Evolutionary conservation across 2,329 filamentous ascomycete species (phyloP), one percentile per base, ranked within the genome.

Genomic region (Aspergillus clavatus): DNA sequence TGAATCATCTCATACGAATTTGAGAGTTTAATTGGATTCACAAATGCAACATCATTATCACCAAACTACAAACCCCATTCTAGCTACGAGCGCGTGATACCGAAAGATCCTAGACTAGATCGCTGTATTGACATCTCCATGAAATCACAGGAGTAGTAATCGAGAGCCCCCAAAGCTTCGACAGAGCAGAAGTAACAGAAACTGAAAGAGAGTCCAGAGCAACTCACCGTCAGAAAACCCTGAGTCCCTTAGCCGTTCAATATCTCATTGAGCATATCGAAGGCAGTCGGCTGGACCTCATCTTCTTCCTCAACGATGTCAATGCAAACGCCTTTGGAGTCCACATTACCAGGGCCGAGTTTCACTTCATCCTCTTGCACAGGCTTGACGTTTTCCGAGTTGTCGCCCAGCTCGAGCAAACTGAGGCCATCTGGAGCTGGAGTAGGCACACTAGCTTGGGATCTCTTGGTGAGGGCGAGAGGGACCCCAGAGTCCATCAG

Each of bases 211-310:
- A 14, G 14, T 18, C 16, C 11, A 5, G 18, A n/a, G 36, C 24
- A 10, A 35, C 16, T 19, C 24, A 11, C n/a, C n/a, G n/a, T n/a
- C n/a, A n/a, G n/a, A n/a, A n/a, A n/a, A n/a, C 22, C 33, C 11
- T 10, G 16, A 27, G 33, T 23, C 19, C 28, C 10, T 45, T 31
- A 53, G 12, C 40, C 7, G 18, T 50, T 50, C 2, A 61, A 52
- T 35, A 65, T 16, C 26, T 51, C 23, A 7, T 48, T 50, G 7
- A 63, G 48, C 21, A 41, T 49, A 36, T 65, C 59, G n/a, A 64
- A 42, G 10, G 60, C 56, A 16, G 46, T 56, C 5, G 57, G 54
- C 38, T 60, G 55, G 24, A 59, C 7, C 31, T 53, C 53, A 5
- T 42, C 48, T 39, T 60, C 51, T 16, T 52, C 42, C 40, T 63